These are phyloP conservation scores for Micromonas commoda DNA, from an alignment of 139 green algal genomes.

Conservation along the genomic window DNA sequence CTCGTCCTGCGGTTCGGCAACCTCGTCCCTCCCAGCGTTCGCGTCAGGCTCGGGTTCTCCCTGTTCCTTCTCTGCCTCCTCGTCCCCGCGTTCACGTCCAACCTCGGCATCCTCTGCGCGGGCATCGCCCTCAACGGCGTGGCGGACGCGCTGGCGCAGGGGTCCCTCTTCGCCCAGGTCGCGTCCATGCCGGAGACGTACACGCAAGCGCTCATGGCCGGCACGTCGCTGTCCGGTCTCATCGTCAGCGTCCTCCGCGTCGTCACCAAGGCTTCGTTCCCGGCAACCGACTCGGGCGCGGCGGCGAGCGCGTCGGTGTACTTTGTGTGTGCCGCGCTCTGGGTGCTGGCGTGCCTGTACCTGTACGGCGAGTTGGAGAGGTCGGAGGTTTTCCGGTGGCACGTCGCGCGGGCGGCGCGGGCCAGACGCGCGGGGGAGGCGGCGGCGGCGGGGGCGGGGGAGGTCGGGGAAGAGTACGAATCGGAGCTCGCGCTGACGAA, in stretches of 20 bases:
- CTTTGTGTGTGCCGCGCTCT: conserved; percentile 37
- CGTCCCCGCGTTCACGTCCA: conserved; percentile 28
- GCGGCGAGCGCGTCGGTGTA: conserved; percentile 40
- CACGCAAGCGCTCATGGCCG: conserved; percentile 43
- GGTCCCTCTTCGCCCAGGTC: conserved; percentile 40
- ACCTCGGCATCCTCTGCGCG: background rate
- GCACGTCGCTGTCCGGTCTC: conserved; percentile 30
- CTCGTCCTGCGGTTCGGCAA: background rate
- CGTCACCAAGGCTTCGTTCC: conserved; percentile 22
- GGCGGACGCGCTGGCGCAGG: conserved; percentile 28
- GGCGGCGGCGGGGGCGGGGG: background rate
- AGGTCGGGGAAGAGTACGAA: background rate
- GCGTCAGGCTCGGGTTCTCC: conserved; percentile 13
- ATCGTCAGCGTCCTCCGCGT: conserved; percentile 22
- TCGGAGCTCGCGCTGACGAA: background rate
- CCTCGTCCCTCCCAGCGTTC: background rate
- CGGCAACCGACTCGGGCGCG: background rate
- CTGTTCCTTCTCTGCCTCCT: conserved; percentile 37
- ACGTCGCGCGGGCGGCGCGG: background rate
- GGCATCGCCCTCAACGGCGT: conserved; percentile 25
- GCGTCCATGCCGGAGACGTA: conserved; percentile 37
- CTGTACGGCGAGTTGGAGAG: conserved; percentile 7
- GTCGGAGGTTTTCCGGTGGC: background rate
- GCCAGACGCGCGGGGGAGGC: background rate
- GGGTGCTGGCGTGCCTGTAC: conserved; percentile 30